Evolutionary conservation across 2,329 filamentous ascomycete species (phyloP).

Genomic region (Colletotrichum zoysiae): DNA sequence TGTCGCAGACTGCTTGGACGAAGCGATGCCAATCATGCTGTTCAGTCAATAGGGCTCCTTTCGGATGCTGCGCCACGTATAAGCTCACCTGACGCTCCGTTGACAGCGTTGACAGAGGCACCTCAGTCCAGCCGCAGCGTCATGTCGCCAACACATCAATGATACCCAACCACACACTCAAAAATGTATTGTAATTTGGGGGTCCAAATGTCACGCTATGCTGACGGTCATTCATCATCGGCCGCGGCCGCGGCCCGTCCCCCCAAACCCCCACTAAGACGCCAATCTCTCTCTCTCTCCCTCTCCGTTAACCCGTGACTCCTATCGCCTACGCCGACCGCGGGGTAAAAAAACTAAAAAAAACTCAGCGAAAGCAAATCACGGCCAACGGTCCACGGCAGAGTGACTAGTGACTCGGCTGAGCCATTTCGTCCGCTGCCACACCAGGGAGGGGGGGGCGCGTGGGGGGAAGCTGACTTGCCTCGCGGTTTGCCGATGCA

Average conservation of each 20-base stretch:
- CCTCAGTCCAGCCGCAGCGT: conserved; percentile 29
- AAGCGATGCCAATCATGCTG: background rate
- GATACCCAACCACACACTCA: conserved; percentile 14
- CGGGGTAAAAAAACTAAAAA: background rate
- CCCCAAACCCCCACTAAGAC: conserved; percentile 12
- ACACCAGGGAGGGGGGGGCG: background rate
- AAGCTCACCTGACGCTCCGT: conserved; percentile 20
- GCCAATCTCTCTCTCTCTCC: background rate
- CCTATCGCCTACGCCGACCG: background rate
- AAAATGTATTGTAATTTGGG: background rate
- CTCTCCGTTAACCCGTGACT: conserved; percentile 24
- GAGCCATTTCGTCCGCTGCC: conserved; percentile 6
- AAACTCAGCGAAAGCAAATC: background rate
- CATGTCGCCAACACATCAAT: conserved; percentile 38
- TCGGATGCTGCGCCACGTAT: background rate
- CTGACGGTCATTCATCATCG: conserved; percentile 23
- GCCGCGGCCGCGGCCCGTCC: conserved; percentile 35
- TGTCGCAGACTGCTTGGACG: background rate
- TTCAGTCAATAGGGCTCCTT: background rate
- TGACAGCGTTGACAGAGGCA: conserved; percentile 14
- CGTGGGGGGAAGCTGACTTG: conserved; percentile 20
- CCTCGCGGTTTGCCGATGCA: conserved; percentile 1
- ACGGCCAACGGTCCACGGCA: background rate
- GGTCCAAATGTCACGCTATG: conserved; percentile 31
- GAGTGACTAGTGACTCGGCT: conserved; percentile 7